Conservation (phyloP, 371 early-diverging fungal species). For the Rhizopus arrhizus region DNA sequence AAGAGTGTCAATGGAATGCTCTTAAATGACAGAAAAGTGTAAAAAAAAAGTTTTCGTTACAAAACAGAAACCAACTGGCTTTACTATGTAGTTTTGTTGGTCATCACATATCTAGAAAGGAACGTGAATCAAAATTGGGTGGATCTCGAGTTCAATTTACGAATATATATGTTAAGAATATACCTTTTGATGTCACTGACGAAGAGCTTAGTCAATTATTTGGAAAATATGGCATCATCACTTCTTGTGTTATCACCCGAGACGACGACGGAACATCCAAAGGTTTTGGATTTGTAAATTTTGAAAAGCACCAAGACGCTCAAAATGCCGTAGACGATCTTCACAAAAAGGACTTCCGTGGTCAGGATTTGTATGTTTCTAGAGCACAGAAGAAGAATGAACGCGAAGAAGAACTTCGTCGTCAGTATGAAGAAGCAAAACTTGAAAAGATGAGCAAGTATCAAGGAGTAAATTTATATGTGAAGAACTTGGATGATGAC, state of each 20-base stretch:
- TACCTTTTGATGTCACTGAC: constrained; percentile 73
- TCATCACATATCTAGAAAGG: constrained; percentile 79
- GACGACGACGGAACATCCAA: constrained; percentile 74
- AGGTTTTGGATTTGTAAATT: constrained; percentile 93
- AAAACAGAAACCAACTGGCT: not conserved
- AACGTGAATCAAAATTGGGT: constrained; percentile 80
- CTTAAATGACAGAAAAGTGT: constrained; percentile 86
- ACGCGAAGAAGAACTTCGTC: constrained; percentile 86
- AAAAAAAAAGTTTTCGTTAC: constrained; percentile 4
- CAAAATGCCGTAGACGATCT: constrained; percentile 80
- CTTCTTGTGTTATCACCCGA: constrained; percentile 65
- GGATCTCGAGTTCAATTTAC: constrained; percentile 78
- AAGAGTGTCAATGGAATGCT: constrained; percentile 91
- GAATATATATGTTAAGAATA: constrained; percentile 94
- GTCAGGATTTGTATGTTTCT: constrained; percentile 84
- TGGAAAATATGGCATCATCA: constrained; percentile 71
- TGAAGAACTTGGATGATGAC: constrained; percentile 90
- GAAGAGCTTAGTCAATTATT: constrained; percentile 77
- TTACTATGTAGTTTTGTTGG: constrained; percentile 60
- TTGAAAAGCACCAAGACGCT: constrained; percentile 80
- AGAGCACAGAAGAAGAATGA: constrained; percentile 95
- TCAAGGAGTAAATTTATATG: constrained; percentile 90
- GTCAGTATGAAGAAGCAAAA: constrained; percentile 80
- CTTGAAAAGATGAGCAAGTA: constrained; percentile 86
- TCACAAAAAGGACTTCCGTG: constrained; percentile 77